phyloP scores from a whole-genome alignment of 495 filamentous ascomycete species.

The Xylaria cubensis region DNA sequence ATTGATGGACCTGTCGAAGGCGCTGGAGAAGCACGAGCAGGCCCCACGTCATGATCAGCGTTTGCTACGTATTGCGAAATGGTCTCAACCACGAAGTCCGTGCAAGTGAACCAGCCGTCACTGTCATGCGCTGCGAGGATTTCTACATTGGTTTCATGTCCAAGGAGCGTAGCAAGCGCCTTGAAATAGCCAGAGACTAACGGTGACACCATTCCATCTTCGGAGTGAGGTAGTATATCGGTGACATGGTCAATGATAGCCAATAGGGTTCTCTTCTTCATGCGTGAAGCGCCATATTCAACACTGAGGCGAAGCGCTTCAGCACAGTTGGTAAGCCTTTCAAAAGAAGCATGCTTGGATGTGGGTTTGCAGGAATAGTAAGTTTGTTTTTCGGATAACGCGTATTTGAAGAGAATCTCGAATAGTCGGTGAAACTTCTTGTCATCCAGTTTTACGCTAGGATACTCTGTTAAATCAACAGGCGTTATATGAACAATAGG shows the following conservation, averaged over 20 bases:
- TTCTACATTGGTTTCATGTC: constrained; percentile 77
- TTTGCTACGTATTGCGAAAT: constrained; percentile 52
- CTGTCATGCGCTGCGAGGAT: constrained; percentile 61
- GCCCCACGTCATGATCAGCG: constrained; percentile 42
- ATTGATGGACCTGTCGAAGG: constrained; percentile 39
- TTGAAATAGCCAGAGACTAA: constrained; percentile 80
- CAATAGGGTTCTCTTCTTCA: constrained; percentile 78
- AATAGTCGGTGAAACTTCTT: constrained; percentile 81
- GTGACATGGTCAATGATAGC: constrained; percentile 81
- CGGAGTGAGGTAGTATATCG: constrained; percentile 69
- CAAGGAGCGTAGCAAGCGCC: constrained; percentile 71
- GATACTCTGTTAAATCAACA: constrained; percentile 30
- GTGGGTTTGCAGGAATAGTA: constrained; percentile 61
- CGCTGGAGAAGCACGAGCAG: constrained; percentile 50
- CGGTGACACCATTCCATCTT: constrained; percentile 72
- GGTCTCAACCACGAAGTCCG: constrained; percentile 69
- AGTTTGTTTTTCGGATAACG: constrained; percentile 67
- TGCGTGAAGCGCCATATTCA: constrained; percentile 66
- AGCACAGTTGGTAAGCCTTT: constrained; percentile 73
- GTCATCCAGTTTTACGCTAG: constrained; percentile 59
- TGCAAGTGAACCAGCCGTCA: constrained; percentile 70
- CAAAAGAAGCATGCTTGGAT: constrained; percentile 54
- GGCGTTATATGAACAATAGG: constrained; percentile 13
- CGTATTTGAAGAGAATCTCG: constrained; percentile 77
- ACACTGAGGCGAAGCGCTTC: constrained; percentile 73